Conservation (phyloP, 495 filamentous ascomycete genomes). For the Aspergillus steynii region DNA sequence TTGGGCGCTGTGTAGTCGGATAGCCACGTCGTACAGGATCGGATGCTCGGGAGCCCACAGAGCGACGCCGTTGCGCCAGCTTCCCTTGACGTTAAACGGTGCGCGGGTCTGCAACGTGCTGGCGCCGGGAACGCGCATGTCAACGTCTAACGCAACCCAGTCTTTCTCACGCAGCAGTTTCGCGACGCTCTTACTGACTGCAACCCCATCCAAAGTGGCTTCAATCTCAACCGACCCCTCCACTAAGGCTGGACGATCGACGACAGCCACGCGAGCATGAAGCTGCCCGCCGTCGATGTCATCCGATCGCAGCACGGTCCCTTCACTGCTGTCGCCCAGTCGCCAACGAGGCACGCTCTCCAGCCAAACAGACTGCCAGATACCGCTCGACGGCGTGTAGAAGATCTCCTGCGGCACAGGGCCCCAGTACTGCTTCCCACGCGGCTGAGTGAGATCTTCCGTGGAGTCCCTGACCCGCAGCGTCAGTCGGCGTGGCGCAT, state of each 20-base stretch:
- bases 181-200: conserved; percentile 17
- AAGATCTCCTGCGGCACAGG: conserved; percentile 43
- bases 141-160: conserved; percentile 24
- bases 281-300: conserved; percentile 32
- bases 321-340: conserved; percentile 28
- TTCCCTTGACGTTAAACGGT: conserved; percentile 18
- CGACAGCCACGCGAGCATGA: conserved; percentile 26
- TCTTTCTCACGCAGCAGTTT: conserved; percentile 21
- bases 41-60: conserved; percentile 43
- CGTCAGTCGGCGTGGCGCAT: conserved; percentile 20
- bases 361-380: conserved; percentile 40
- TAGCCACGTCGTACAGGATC: conserved; percentile 34
- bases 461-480: conserved; percentile 36
- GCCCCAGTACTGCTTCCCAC: conserved; percentile 43
- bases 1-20: conserved; percentile 25
- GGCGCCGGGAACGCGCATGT: conserved; percentile 20
- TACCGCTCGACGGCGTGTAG: conserved; percentile 40
- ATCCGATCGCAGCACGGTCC: conserved; percentile 35
- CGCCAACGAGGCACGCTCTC: conserved; percentile 36
- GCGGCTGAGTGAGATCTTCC: conserved; percentile 36
- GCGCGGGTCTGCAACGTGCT: conserved; percentile 11
- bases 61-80: conserved; percentile 33
- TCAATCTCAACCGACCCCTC: conserved; percentile 27
- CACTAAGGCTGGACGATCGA: conserved; percentile 15
- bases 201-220: conserved; percentile 21